phyloP scores from a whole-genome alignment of 2,329 filamentous ascomycete species.

The Sclerotinia glacialis region DNA sequence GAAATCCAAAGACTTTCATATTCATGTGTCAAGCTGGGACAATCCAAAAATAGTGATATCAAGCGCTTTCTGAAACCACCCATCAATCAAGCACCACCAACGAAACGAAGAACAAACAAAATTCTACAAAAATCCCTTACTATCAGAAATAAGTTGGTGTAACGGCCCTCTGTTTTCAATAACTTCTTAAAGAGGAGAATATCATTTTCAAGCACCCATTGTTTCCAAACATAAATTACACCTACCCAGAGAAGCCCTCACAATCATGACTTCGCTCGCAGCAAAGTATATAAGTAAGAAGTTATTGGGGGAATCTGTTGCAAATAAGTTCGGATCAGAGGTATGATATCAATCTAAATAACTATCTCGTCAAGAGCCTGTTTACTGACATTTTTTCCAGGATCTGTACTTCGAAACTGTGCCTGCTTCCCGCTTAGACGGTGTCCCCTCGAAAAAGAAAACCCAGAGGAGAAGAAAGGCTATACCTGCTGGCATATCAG shows the following conservation, averaged over 20 bases:
- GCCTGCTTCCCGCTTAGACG: slow-evolving; percentile 66
- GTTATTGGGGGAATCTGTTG: slow-evolving; percentile 54
- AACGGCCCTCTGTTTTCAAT: background rate
- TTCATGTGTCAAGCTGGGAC: slow-evolving; percentile 10
- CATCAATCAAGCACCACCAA: slow-evolving; percentile 12
- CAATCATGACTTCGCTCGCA: slow-evolving; percentile 52
- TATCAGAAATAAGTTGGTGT: background rate
- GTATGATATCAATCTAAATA: slow-evolving; percentile 41
- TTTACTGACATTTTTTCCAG: slow-evolving; percentile 46
- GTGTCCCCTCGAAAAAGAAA: slow-evolving; percentile 62
- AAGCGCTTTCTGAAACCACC: slow-evolving; percentile 23
- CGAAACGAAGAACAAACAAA: slow-evolving; percentile 18
- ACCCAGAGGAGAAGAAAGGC: slow-evolving; percentile 83
- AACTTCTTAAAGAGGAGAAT: slow-evolving; percentile 4
- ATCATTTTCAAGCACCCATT: background rate
- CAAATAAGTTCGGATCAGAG: slow-evolving; percentile 58
- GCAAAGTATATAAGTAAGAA: slow-evolving; percentile 56
- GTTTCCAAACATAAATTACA: background rate
- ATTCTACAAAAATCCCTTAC: background rate
- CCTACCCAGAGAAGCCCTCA: slow-evolving; percentile 10
- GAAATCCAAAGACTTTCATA: slow-evolving; percentile 19
- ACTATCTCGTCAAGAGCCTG: slow-evolving; percentile 16
- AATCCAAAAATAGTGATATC: slow-evolving; percentile 20
- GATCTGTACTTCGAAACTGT: slow-evolving; percentile 89
- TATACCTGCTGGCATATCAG: slow-evolving; percentile 75